Evolutionary conservation across 495 filamentous ascomycete species (phyloP), one percentile per base, ranked within the genome.

Genomic region (Terfezia boudieri): DNA sequence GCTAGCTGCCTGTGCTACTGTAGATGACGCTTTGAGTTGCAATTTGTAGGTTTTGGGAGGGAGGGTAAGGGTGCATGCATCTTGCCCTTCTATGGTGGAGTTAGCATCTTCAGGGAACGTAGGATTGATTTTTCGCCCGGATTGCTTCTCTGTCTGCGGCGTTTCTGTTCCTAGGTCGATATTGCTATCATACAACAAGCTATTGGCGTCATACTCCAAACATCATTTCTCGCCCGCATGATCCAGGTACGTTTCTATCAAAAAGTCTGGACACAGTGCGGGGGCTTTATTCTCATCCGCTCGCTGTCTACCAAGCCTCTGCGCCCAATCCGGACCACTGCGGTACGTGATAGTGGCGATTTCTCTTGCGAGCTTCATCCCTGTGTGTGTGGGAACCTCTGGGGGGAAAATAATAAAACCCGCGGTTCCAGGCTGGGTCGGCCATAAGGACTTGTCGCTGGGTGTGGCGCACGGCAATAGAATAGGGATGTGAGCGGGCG

Each of bases 201-300:
- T 94, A 70, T 99, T 99, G 17, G 90, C 78, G 62, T 99, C 90
- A 65, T 95, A 96, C 26, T 90, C 86, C n/a, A 99, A 74, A 67
- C 86, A 95, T 68, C 92, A 99, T 67, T 99, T 99, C 71, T 99
- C 90, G 48, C 90, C 90, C 2, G 90, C 92, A 63, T 99, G 90
- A 67, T 99, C 90, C 36, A 99, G 77, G 64, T 99, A 99, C 0
- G 90, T 99, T 64, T 99, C 90, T 57, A 99, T 94, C 23, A 96
- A 73, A 67, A 96, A 99, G 65, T 99, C 90, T 0, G 90, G 86
- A 60, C 90, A 99, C 14, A 99, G 71, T 0, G 90, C 90, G 4
- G 90, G 90, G 16, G 83, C 87, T 49, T 82, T 82, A 57, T 76
- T 78, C 4, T 83, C 76, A 65, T 99, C 90, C 14, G 92, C 88